Evolutionary conservation across 352 stramenopile genomes (phyloP).

Genomic region (Phytophthora pseudosyringae): DNA sequence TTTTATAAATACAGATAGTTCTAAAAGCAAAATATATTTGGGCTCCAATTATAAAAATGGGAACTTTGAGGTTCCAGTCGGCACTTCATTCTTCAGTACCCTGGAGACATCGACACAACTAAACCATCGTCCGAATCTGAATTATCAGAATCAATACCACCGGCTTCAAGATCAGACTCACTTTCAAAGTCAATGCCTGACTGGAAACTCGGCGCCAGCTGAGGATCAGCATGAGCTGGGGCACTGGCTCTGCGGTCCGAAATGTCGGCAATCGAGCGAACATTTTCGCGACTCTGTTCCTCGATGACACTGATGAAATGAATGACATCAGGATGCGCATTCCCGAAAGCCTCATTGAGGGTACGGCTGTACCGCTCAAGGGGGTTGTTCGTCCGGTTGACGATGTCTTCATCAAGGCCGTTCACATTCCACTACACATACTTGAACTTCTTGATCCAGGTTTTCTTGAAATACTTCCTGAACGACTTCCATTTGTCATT

Average conservation of each 20-base stretch:
- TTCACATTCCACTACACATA: background rate
- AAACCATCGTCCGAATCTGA: too few species aligned
- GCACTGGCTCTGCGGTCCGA: background rate
- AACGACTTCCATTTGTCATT: conserved; percentile 14
- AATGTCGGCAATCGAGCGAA: conserved; percentile 2
- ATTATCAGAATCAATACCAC: too few species aligned
- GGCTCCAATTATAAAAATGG: too few species aligned
- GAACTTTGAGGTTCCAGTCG: too few species aligned
- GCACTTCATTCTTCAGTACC: too few species aligned
- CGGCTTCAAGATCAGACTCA: too few species aligned
- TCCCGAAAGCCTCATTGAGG: background rate
- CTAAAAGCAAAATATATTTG: too few species aligned
- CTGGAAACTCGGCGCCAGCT: too few species aligned
- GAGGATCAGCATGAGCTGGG: background rate
- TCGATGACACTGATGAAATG: conserved; percentile 13
- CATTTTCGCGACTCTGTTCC: conserved; percentile 14
- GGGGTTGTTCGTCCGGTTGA: conserved; percentile 1
- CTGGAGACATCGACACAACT: too few species aligned
- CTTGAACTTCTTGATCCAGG: conserved; percentile 14
- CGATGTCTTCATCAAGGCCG: background rate
- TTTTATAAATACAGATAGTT: too few species aligned
- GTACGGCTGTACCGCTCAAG: background rate
- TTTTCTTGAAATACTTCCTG: conserved; percentile 14
- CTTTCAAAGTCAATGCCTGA: too few species aligned
- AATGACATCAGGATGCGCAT: background rate